Base-by-base conservation (phyloP, 2,329 filamentous ascomycete genomes). In the Escovopsis sp. region DNA sequence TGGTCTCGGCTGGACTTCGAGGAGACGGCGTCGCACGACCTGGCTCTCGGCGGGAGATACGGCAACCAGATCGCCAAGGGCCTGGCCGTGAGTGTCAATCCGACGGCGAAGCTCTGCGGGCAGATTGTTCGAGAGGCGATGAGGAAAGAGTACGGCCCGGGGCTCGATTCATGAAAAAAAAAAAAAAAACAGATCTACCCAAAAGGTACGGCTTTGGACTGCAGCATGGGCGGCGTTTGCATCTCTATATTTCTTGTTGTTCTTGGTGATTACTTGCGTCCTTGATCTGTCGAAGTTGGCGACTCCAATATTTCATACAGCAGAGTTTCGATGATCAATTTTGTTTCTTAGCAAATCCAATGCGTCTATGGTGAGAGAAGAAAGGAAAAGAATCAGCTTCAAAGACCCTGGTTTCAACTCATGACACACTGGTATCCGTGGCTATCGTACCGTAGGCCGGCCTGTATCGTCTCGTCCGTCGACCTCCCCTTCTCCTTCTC, bases 91-190 rank as follows among this genome's bases (percentile, higher is more conserved):
- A 71, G 68, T 55, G 72, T 73, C 25, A 83, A 82, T 55, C 78
- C 79, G 20, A 80, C 75, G 13, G 77, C 79, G 2, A 82, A 81
- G 61, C 61, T 82, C 35, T 83, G 79, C 52, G 79, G 78, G 2
- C 69, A 79, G 51, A 82, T 82, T 55, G 78, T 83, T 32, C 69
- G 72, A 39, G 74, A 81, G 58, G 78, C 77, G 39, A 77, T 82
- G 75, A 78, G 70, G 62, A 79, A 75, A 57, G 79, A 82, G 55
- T 79, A 78, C 50, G 73, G 72, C 0, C 62, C 66, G n/a, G 63
- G 60, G 9, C 70, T 67, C 53, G 62, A 62, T 27, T 53, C 25
- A 27, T 34, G n/a, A n/a, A n/a, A n/a, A n/a, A n/a, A n/a, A n/a
- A n/a, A n/a, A n/a, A n/a, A n/a, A n/a, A n/a, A n/a, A n/a, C n/a